Evolutionary conservation across 352 stramenopile species (phyloP), one percentile per base, ranked within the genome.

Genomic region (Pythium brassicae): DNA sequence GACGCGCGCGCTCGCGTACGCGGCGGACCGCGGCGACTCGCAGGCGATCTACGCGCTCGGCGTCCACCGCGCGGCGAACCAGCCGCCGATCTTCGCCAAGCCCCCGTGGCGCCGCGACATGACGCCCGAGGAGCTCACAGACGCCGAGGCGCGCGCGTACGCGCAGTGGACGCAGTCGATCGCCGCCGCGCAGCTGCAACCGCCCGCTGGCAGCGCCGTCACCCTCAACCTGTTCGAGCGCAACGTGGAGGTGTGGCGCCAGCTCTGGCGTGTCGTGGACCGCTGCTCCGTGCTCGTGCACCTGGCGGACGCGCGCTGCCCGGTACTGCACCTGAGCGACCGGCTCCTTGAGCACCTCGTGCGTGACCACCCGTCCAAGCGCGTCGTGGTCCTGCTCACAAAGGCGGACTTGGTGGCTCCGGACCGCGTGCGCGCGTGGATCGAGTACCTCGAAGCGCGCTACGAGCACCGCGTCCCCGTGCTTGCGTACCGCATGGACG

Each of bases 371-470:
- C 74, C 76, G 15, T 66, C 61, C 62, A 99, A 99, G 71, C 74
- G 85, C 12, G 75, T 99, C 53, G 76, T 99, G 22, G 68, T 99
- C 6, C 95, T 99, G n/a, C 62, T 99, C n/a, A 99, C 99, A 56
- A 99, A 99, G 72, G 97, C 97, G 43, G 97, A 99, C 69, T 83
- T 99, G 20, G 95, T 99, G 35, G 56, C 58, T n/a, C 48, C 56
- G 3, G 67, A 74, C 7, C 74, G 74, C 20, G 96, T 97, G 6
- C 83, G 90, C 53, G 72, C 94, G 42, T 99, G 97, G 97, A 74
- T 98, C 8, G 87, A 67, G 22, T 93, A 96, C 43, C 72, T 99
- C 10, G 58, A 73, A 47, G 56, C 85, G 12, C 73, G 85, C 3
- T 96, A 91, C 57, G 86, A 90, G 54, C 86, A 94, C 9, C 86